These are phyloP conservation scores for Saccharomyces uvarum DNA, from an alignment of 1,139 yeast species.

Conservation along the genomic window DNA sequence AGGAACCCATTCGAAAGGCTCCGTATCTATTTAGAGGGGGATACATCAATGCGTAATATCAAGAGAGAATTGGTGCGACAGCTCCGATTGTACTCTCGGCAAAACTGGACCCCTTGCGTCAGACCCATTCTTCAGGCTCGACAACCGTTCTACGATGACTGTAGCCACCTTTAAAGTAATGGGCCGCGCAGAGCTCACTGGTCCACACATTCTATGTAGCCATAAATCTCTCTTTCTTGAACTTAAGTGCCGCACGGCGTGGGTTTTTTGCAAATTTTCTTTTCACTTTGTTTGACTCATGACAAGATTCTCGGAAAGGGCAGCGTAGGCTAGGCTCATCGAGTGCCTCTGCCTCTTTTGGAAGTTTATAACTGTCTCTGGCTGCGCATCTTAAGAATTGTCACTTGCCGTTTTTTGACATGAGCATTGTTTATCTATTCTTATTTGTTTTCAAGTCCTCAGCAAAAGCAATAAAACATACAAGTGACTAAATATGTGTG, in stretches of 20 bases:
- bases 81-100: neutral
- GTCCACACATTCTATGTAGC: neutral
- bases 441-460: neutral
- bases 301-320: slow-evolving; percentile 10
- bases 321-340: neutral
- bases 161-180: neutral
- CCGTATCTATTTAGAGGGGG: neutral
- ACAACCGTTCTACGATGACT: neutral
- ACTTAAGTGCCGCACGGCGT: neutral
- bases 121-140: neutral
- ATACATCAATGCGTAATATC: neutral
- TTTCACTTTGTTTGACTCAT: neutral
- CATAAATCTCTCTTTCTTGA: neutral
- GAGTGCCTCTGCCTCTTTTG: neutral
- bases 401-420: neutral
- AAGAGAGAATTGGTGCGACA: neutral
- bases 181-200: neutral
- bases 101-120: neutral
- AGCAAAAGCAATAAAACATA: neutral
- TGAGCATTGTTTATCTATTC: neutral
- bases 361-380: neutral
- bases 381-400: neutral
- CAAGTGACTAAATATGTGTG: slow-evolving; percentile 60
- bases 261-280: slow-evolving; percentile 1
- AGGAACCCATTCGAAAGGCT: neutral